Evolutionary conservation across 768 basidiomycete genomes (phyloP).

Genomic region (Mycena vitilis): DNA sequence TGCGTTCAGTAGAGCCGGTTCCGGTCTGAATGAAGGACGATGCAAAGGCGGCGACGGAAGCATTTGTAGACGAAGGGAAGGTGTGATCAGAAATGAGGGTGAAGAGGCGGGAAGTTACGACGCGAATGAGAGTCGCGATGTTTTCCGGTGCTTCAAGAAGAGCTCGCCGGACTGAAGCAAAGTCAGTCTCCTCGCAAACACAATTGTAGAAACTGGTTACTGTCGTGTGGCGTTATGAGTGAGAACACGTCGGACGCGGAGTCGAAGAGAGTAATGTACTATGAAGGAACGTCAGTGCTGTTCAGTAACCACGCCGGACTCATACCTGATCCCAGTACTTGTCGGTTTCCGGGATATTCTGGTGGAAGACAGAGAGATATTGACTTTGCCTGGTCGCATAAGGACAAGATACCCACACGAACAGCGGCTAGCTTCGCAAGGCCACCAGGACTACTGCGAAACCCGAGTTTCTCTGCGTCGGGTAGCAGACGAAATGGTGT

Average conservation of each 20-base stretch:
- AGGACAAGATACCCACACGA: slow-evolving; percentile 64
- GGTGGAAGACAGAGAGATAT: slow-evolving; percentile 56
- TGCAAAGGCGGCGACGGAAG: slow-evolving; percentile 74
- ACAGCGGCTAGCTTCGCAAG: slow-evolving; percentile 79
- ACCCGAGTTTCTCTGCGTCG: slow-evolving; percentile 91
- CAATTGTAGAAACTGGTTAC: slow-evolving; percentile 50
- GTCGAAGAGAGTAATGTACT: slow-evolving; percentile 91
- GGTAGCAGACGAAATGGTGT: slow-evolving; percentile 83
- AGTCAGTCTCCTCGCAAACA: slow-evolving; percentile 8
- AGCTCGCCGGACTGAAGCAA: slow-evolving; percentile 78
- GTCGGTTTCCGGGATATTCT: slow-evolving; percentile 84
- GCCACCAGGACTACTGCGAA: slow-evolving; percentile 84
- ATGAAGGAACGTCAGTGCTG: slow-evolving; percentile 8
- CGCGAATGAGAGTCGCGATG: slow-evolving; percentile 82
- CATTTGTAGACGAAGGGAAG: slow-evolving; percentile 70
- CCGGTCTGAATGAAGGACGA: slow-evolving; percentile 75
- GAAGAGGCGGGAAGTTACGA: slow-evolving; percentile 76
- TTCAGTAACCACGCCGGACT: background rate
- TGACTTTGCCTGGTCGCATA: background rate
- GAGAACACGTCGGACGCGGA: slow-evolving; percentile 92
- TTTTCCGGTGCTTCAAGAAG: slow-evolving; percentile 88
- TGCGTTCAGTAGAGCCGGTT: slow-evolving; percentile 63
- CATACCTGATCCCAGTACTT: slow-evolving; percentile 92
- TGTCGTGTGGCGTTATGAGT: slow-evolving; percentile 85
- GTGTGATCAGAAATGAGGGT: slow-evolving; percentile 83